Percentiles rank a stretch among this genome's conserved stretches.
Conservation (phyloP, 83 land plant species). For the Picea abies region DNA sequence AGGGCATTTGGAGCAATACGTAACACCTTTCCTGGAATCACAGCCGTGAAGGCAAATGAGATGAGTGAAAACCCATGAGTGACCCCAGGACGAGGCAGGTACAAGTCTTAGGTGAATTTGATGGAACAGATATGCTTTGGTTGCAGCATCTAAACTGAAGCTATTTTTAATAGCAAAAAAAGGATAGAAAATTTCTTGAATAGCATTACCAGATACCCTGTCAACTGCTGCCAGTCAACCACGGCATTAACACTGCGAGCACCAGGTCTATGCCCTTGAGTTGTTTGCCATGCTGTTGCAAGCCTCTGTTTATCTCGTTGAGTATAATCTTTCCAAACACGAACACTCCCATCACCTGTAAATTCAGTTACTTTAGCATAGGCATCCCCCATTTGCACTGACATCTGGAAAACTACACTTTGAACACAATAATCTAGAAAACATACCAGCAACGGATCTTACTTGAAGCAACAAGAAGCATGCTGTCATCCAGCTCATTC, state of each 20-base stretch:
- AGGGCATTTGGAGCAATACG: no score
- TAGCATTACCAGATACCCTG: slow-evolving; percentile 84
- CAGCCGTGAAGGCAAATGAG: no score
- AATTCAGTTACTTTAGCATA: neutral
- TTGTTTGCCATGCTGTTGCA: slow-evolving; percentile 91
- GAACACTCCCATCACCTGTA: slow-evolving; percentile 91
- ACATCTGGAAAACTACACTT: slow-evolving; percentile 10
- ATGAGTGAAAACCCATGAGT: no score
- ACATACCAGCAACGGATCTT: slow-evolving; percentile 28
- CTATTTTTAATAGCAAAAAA: no score
- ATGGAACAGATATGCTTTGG: no score
- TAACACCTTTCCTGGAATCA: no score
- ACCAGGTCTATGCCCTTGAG: slow-evolving; percentile 89
- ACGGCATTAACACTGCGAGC: slow-evolving; percentile 73
- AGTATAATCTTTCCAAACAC: slow-evolving; percentile 92
- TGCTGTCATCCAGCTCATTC: slow-evolving; percentile 94
- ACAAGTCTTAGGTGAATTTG: no score
- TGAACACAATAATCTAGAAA: slow-evolving; percentile 15
- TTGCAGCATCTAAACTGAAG: no score
- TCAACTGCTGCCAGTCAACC: slow-evolving; percentile 98
- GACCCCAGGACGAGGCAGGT: no score
- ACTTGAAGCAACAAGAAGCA: slow-evolving; percentile 98
- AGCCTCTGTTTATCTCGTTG: slow-evolving; percentile 66
- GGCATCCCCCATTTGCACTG: neutral
- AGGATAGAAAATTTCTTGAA: no score